phyloP scores from a whole-genome alignment of 176 grass and related monocot species.

The barley (Hordeum vulgare) region DNA sequence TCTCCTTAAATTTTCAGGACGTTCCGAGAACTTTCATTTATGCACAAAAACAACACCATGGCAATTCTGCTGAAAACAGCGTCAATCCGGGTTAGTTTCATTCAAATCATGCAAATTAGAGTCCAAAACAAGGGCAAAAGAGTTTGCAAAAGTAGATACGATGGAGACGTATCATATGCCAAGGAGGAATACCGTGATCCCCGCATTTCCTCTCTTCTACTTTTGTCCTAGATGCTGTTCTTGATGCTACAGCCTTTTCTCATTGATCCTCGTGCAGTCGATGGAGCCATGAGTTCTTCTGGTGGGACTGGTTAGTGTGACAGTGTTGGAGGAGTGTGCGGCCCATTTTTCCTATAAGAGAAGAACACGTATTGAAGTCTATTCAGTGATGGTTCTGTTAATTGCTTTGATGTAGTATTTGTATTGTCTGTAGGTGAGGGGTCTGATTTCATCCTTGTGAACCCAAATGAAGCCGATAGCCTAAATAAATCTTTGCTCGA shows the following conservation, averaged over 20 bases:
- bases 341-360: neutral
- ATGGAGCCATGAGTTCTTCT: constrained; percentile 8
- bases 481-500: constrained; percentile 49
- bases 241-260: neutral
- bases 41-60: too few species aligned
- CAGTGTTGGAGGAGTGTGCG: too few species aligned
- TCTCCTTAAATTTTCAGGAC: too few species aligned
- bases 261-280: constrained; percentile 31
- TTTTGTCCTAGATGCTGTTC: neutral
- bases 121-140: too few species aligned
- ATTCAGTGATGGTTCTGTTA: neutral
- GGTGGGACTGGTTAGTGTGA: too few species aligned
- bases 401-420: neutral
- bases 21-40: too few species aligned
- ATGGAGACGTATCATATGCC: too few species aligned
- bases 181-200: neutral
- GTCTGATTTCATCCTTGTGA: constrained; percentile 43
- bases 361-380: neutral
- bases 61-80: too few species aligned
- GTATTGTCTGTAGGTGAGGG: constrained; percentile 2
- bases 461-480: constrained; percentile 47
- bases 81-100: too few species aligned
- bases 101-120: too few species aligned
- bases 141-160: too few species aligned
- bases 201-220: neutral